phyloP scores from a whole-genome alignment of 305 asterid species.

The Vinca major region DNA sequence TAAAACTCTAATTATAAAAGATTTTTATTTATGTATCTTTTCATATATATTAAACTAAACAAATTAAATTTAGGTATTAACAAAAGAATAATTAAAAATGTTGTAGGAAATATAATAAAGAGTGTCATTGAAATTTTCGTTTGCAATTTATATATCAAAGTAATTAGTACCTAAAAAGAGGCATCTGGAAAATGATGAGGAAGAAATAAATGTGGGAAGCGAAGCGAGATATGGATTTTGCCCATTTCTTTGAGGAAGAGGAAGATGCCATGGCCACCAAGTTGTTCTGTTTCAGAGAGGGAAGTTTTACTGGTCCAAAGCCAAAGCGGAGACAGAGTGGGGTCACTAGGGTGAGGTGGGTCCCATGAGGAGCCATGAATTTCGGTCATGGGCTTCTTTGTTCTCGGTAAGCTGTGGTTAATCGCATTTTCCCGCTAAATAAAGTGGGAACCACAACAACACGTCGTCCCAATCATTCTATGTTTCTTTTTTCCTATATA shows the following conservation, averaged over 20 bases:
- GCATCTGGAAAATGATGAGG: conserved; percentile 51
- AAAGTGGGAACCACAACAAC: not conserved
- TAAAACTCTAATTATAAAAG: no score
- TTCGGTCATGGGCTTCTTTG: not conserved
- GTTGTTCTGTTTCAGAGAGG: not conserved
- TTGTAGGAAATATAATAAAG: no score
- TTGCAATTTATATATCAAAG: no score
- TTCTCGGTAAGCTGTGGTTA: not conserved
- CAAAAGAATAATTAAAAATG: no score
- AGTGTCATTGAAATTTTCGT: no score
- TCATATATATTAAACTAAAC: no score
- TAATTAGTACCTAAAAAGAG: conserved; percentile 51
- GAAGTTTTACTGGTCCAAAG: no score
- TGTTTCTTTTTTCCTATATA: no score
- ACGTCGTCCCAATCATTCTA: no score
- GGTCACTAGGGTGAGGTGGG: not conserved
- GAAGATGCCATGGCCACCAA: conserved; percentile 30
- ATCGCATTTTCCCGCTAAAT: not conserved
- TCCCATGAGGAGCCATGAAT: no score
- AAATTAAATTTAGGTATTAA: no score
- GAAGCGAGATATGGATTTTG: conserved; percentile 28
- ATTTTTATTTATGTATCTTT: no score
- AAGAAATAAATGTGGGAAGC: conserved; percentile 43
- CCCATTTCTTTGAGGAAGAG: conserved; percentile 42
- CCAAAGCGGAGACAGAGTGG: not conserved